Percentiles rank a stretch among this genome's conserved stretches.
Conservation (phyloP, 1,139 yeast genomes). For the Lodderomyces beijingensis region DNA sequence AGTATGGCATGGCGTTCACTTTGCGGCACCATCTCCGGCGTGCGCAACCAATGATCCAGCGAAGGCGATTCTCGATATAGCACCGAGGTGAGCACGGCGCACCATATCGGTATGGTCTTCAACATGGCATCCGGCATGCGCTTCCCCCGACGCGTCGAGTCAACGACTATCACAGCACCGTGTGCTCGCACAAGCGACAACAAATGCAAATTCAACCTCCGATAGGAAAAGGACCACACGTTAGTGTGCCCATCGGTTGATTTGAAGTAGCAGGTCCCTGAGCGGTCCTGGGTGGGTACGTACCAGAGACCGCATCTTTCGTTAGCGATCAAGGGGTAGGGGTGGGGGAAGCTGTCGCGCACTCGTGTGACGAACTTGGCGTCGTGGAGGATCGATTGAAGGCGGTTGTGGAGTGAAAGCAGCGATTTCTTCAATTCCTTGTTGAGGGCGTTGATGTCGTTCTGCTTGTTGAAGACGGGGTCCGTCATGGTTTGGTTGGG, state of each 20-base stretch:
- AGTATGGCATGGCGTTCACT: slow-evolving; percentile 57
- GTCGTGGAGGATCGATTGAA: slow-evolving; percentile 69
- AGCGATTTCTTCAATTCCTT: slow-evolving; percentile 49
- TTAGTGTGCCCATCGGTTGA: slow-evolving; percentile 87
- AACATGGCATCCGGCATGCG: slow-evolving; percentile 81
- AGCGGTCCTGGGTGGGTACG: slow-evolving; percentile 26
- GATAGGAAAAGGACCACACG: slow-evolving; percentile 72
- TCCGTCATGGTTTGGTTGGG: too few relatives aligned
- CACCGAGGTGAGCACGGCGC: slow-evolving; percentile 66
- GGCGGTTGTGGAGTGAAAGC: slow-evolving; percentile 54
- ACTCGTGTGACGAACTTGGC: slow-evolving; percentile 27
- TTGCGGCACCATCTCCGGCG: slow-evolving; percentile 55
- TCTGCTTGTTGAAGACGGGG: slow-evolving; percentile 10
- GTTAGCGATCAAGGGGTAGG: slow-evolving; percentile 56
- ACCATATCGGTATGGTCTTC: slow-evolving; percentile 89
- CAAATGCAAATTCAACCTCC: slow-evolving; percentile 72
- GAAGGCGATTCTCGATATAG: slow-evolving; percentile 33
- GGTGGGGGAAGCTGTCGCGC: slow-evolving; percentile 9
- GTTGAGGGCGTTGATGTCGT: slow-evolving; percentile 22
- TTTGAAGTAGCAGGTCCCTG: slow-evolving; percentile 63
- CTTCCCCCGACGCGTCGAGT: slow-evolving; percentile 83
- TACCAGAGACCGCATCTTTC: slow-evolving; percentile 92
- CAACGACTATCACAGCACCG: slow-evolving; percentile 61
- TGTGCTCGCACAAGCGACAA: slow-evolving; percentile 39
- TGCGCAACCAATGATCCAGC: slow-evolving; percentile 17